Base-by-base conservation (phyloP, 2,329 filamentous ascomycete species). In the Colletotrichum gloeosporioides region DNA sequence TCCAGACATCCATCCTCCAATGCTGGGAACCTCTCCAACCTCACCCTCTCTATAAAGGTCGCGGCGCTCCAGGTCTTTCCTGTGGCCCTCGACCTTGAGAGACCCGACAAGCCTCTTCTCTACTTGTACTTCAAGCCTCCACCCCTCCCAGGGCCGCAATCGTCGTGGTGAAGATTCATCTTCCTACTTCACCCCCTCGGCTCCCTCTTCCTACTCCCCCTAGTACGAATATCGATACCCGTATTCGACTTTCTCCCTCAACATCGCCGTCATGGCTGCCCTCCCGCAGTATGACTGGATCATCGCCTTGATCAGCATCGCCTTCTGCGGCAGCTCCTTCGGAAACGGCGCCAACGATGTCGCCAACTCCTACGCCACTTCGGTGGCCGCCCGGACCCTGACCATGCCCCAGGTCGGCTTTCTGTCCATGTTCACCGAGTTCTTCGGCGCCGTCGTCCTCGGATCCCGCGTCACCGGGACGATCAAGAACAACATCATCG, bases 401-500 rank as follows among this genome's bases (percentile, higher is more conserved):
- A 88, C 87, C 53, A 89, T 90, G 87, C 84, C 85, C 66, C 88
- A 89, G 80, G 89, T 85, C 79, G 89, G 88, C 77, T 80, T 90
- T 29, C 81, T 90, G 25, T 85, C 88, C 69, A 83, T 86, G 31
- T 78, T 86, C 75, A 90, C 88, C 22, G 89, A 90, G 79, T 87
- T 90, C 78, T 81, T 88, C 15, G 89, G 89, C 73, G 89, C 89
- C n/a, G 86, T 90, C 9, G 87, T 85, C 64, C 84, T 90, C 55
- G 89, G 89, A 66, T 82, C 86, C 22, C 87, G 85, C 1, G 85
- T 87, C 68, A 86, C 86, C 5, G 78, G 79, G 44, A 87, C 86
- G 44, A 86, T 87, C 82, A 87, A 87, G 78, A 85, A 85, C 75
- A 83, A 84, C 8, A 87, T 87, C 77, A 87, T 87, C 80, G 78